Evolutionary conservation across 2,329 filamentous ascomycete genomes (phyloP).

Genomic region (Exophiala sp.): DNA sequence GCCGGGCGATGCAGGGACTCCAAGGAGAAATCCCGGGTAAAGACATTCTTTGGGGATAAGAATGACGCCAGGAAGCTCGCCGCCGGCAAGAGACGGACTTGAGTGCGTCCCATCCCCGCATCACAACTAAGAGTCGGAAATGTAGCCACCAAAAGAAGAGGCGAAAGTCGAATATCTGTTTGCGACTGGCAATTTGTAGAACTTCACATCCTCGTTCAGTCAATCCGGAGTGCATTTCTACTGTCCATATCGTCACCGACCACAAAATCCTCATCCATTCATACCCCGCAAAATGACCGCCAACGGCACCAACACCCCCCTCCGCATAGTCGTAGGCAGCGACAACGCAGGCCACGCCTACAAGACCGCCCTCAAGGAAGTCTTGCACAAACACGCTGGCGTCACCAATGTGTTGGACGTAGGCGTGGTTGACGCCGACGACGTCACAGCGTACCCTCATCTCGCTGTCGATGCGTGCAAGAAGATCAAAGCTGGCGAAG

Average conservation of each 20-base stretch:
- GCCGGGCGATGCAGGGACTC: neutral
- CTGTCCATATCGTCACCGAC: neutral
- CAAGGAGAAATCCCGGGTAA: neutral
- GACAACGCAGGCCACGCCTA: conserved; percentile 74
- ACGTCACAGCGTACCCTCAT: conserved; percentile 81
- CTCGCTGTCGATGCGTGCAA: conserved; percentile 70
- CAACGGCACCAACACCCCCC: conserved; percentile 30
- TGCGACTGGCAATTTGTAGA: too few species aligned
- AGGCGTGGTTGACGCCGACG: conserved; percentile 61
- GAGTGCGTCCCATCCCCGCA: neutral
- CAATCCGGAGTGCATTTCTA: neutral
- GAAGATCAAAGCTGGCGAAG: conserved; percentile 44
- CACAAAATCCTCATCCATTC: neutral
- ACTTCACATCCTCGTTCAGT: too few species aligned
- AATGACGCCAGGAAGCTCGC: conserved; percentile 4
- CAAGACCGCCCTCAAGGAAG: conserved; percentile 72
- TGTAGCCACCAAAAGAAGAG: too few species aligned
- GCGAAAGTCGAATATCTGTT: too few species aligned
- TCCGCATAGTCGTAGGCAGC: conserved; percentile 61
- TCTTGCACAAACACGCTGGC: conserved; percentile 64
- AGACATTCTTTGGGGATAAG: neutral
- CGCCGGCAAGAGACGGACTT: conserved; percentile 8
- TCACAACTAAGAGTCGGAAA: neutral
- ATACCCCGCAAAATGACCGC: conserved; percentile 13
- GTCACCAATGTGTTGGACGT: conserved; percentile 70